Evolutionary conservation across 176 grass and related monocot species (phyloP), one percentile per base, ranked within the genome.

Genomic region (Oryza longistaminata): DNA sequence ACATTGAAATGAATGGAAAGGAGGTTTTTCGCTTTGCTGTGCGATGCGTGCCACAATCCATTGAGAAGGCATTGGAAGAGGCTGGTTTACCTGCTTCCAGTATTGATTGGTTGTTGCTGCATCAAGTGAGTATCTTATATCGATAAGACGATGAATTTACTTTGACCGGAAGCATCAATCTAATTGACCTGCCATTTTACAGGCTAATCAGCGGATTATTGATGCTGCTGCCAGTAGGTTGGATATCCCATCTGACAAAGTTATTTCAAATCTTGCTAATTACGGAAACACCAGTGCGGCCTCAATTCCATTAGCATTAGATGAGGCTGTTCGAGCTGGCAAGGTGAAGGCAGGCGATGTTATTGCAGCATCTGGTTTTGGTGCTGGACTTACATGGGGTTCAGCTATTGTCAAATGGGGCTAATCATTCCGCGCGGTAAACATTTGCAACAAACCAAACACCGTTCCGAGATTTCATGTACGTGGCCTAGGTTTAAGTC

Each of bases 1-100:
- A 64, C 81, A 98, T 98, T 86, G 77, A 89, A 85, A 98, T 95
- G 93, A 98, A 98, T 13, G 96, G 96, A 31, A 95, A 98, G 78
- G 96, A 98, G 77, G 96, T 98, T 65, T 98, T 98, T 66, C 93
- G 93, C 43, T 98, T 98, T 87, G 93, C 93, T 68, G 90, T 98
- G n/a, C 90, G 88, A 4, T 94, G 81, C 1, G 96, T 98, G 12
- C 93, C 93, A 16, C 88, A 88, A 29, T 94, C 96, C 25, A 92
- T 94, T 35, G 96, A 98, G 49, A 91, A 87, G 39, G 91, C 96
- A 70, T 84, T 98, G 9, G 83, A 92, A 81, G 78, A 98, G 53
- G 93, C 96, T 19, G 87, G 83, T 72, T 55, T 98, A 48, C 33
- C 93, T 65, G 78, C 83, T 21, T 98, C 96, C 66, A 82, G 77